These are phyloP conservation scores for Oidium heveae DNA, from an alignment of 2,329 filamentous ascomycete species.

Conservation along the genomic window DNA sequence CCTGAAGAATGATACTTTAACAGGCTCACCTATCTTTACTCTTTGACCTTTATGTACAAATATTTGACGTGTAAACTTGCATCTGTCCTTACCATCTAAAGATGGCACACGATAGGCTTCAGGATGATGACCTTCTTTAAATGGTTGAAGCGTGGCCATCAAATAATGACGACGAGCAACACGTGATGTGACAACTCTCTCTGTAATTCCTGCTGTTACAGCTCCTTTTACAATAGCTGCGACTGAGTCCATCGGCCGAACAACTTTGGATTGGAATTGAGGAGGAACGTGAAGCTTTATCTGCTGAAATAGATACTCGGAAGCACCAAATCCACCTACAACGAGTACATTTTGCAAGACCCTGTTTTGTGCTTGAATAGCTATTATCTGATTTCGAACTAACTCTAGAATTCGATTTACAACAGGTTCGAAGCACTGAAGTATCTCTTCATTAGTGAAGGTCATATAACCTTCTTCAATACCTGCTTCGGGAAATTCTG, in stretches of 20 bases:
- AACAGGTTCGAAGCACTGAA: slow-evolving; percentile 96
- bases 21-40: slow-evolving; percentile 96
- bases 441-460: slow-evolving; percentile 95
- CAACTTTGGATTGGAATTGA: slow-evolving; percentile 95
- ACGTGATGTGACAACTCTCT: slow-evolving; percentile 88
- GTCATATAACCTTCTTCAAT: slow-evolving; percentile 99
- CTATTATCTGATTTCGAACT: slow-evolving; percentile 94
- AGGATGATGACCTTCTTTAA: slow-evolving; percentile 96
- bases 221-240: slow-evolving; percentile 96
- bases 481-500: slow-evolving; percentile 87
- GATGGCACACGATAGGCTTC: slow-evolving; percentile 95
- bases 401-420: slow-evolving; percentile 92
- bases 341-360: slow-evolving; percentile 88
- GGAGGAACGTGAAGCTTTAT: slow-evolving; percentile 96
- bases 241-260: slow-evolving; percentile 95
- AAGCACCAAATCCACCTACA: slow-evolving; percentile 92
- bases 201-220: slow-evolving; percentile 91
- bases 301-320: slow-evolving; percentile 97
- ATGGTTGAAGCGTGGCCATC: slow-evolving; percentile 94
- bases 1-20: slow-evolving; percentile 96
- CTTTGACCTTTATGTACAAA: slow-evolving; percentile 97
- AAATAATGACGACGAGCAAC: slow-evolving; percentile 94
- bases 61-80: slow-evolving; percentile 96
- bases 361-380: slow-evolving; percentile 91
- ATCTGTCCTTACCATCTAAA: slow-evolving; percentile 87